phyloP scores from a whole-genome alignment of 2,329 filamentous ascomycete species.

The Madurella mycetomatis region DNA sequence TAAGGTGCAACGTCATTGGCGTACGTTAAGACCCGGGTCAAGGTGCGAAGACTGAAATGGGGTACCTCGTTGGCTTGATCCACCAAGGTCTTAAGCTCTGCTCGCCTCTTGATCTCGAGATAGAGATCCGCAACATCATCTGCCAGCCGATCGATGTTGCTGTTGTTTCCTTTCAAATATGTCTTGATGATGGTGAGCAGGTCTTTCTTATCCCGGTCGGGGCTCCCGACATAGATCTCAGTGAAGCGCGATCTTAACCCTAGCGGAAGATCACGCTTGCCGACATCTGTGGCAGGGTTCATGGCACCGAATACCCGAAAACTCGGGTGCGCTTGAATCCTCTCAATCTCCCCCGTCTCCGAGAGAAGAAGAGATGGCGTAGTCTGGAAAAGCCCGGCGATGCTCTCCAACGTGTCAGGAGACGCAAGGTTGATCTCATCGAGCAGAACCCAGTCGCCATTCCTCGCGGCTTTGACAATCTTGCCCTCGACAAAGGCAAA shows the following conservation, averaged over 20 bases:
- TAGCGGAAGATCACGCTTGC: slow-evolving; percentile 87
- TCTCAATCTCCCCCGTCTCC: slow-evolving; percentile 89
- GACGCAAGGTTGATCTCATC: slow-evolving; percentile 98
- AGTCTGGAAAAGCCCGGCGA: slow-evolving; percentile 78
- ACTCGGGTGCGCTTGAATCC: slow-evolving; percentile 81
- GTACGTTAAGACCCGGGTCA: slow-evolving; percentile 86
- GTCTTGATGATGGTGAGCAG: slow-evolving; percentile 82
- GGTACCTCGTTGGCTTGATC: slow-evolving; percentile 95
- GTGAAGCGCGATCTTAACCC: slow-evolving; percentile 70
- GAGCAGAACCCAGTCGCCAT: slow-evolving; percentile 87
- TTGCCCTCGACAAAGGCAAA: slow-evolving; percentile 97
- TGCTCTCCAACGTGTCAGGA: slow-evolving; percentile 88
- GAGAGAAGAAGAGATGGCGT: slow-evolving; percentile 83
- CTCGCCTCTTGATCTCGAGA: slow-evolving; percentile 76
- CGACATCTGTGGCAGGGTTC: slow-evolving; percentile 97
- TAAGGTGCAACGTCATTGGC: slow-evolving; percentile 77
- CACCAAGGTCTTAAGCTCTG: slow-evolving; percentile 77
- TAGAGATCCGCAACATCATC: slow-evolving; percentile 84
- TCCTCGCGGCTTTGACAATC: slow-evolving; percentile 89
- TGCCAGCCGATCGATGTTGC: slow-evolving; percentile 67
- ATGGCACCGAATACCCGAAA: slow-evolving; percentile 98
- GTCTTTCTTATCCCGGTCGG: slow-evolving; percentile 81
- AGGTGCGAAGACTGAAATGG: slow-evolving; percentile 91
- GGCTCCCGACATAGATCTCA: slow-evolving; percentile 88
- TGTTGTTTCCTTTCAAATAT: slow-evolving; percentile 71